Evolutionary conservation across 2,329 filamentous ascomycete genomes (phyloP), one percentile per base, ranked within the genome.

Genomic region (Fusarium verticillioides): DNA sequence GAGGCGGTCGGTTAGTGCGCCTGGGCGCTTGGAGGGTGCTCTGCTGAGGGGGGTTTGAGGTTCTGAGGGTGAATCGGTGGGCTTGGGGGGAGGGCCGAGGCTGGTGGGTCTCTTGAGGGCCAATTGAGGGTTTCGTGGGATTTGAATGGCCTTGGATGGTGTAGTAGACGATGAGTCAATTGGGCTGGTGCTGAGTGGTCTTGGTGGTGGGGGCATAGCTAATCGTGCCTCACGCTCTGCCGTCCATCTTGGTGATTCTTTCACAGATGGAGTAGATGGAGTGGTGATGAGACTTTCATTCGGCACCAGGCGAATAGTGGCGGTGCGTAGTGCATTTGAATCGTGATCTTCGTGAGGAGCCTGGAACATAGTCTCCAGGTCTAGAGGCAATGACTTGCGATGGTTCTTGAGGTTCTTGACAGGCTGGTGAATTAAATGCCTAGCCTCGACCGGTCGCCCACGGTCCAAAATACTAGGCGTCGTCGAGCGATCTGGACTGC

Each of bases 331-430:
- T 28, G 53, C 39, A 4, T 62, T 46, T 26, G 66, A 23, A 16
- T 39, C 39, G 23, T 54, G 47, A 5, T 62, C 53, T 44, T 70
- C 52, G 23, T 42, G 54, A n/a, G 60, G 44, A 9, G 30, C 46
- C 32, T 63, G 53, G 16, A 43, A 54, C 23, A 60, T 54, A 16
- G 63, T 44, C 52, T 66, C 63, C 39, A 69, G 54, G 53, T 70
- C 67, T 54, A 70, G 43, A 10, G 66, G 67, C 5, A 70, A 36
- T 32, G 67, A 70, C 37, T 70, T 70, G 40, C 67, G 67, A 37
- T 70, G 47, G 28, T 42, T 44, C 56, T 56, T 69, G 13, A 36
- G 23, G 18, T 18, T 34, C 34, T 57, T 58, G 15, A 7, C 44
- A 40, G 67, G 67, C 15, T 70, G 67, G 15, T 47, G 67, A 50